A percentile compares a stretch with the other conserved stretches of the same genome.
Evolutionary conservation across 305 asterid species (phyloP).

Genomic region (Fraxinus sp.): DNA sequence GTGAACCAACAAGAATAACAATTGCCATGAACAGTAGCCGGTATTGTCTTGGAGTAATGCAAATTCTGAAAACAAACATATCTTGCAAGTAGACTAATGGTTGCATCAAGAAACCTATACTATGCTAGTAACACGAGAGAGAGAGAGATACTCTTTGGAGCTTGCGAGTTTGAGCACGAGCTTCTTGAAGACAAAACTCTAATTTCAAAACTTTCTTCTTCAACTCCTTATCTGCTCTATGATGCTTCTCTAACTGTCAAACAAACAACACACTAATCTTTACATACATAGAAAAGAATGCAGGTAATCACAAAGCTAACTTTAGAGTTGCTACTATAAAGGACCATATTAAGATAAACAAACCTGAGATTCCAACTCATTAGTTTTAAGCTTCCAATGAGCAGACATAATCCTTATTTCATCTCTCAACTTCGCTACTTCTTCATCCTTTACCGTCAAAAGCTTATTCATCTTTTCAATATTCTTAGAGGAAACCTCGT

Average conservation of each 20-base stretch:
- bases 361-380: constrained; percentile 85
- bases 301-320: background rate
- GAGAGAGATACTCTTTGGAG: constrained; percentile 63
- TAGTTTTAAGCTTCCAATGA: constrained; percentile 81
- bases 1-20: background rate
- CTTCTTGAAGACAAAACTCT: constrained; percentile 75
- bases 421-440: constrained; percentile 65
- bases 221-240: constrained; percentile 72
- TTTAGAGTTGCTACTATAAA: background rate
- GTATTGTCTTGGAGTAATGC: background rate
- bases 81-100: background rate
- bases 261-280: constrained; percentile 3
- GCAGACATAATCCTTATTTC: constrained; percentile 79
- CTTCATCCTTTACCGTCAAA: constrained; percentile 64
- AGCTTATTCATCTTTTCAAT: constrained; percentile 60
- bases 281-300: background rate
- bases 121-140: background rate
- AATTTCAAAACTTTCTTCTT: constrained; percentile 65
- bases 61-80: background rate
- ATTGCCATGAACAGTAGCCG: background rate
- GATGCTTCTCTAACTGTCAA: constrained; percentile 60
- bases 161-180: constrained; percentile 73
- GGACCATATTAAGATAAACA: background rate
- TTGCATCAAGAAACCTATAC: background rate
- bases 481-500: constrained; percentile 69